Evolutionary conservation across 2,329 filamentous ascomycete genomes (phyloP).

Genomic region (Fusarium guadeloupense): DNA sequence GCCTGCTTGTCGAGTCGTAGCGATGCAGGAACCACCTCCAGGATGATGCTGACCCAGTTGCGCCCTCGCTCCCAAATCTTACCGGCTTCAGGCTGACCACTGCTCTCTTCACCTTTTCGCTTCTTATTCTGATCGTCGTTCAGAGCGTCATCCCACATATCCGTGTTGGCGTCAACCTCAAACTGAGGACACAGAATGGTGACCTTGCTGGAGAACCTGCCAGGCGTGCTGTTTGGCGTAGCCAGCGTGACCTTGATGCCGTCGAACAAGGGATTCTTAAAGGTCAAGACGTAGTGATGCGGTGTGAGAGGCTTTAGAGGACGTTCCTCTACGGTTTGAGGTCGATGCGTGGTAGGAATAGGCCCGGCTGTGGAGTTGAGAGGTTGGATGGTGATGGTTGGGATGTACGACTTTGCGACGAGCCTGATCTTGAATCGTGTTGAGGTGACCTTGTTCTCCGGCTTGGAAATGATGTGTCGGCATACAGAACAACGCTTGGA

Average conservation of each 20-base stretch:
- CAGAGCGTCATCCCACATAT: slow-evolving; percentile 86
- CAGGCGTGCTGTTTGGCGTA: slow-evolving; percentile 81
- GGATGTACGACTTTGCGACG: slow-evolving; percentile 88
- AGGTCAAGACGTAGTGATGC: slow-evolving; percentile 85
- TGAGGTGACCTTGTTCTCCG: slow-evolving; percentile 87
- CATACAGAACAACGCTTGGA: slow-evolving; percentile 93
- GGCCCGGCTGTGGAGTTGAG: slow-evolving; percentile 55
- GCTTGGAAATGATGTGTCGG: slow-evolving; percentile 94
- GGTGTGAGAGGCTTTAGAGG: slow-evolving; percentile 66
- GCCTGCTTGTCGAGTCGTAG: slow-evolving; percentile 54
- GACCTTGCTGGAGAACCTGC: slow-evolving; percentile 79
- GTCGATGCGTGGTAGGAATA: slow-evolving; percentile 49
- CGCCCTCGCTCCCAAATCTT: slow-evolving; percentile 96
- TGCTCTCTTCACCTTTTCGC: slow-evolving; percentile 53
- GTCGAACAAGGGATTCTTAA: slow-evolving; percentile 95
- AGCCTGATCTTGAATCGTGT: slow-evolving; percentile 93
- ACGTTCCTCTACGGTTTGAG: slow-evolving; percentile 44
- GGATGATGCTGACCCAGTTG: slow-evolving; percentile 93
- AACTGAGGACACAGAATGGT: slow-evolving; percentile 96
- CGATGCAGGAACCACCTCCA: slow-evolving; percentile 82
- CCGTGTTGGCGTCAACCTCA: slow-evolving; percentile 91
- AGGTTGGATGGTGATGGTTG: slow-evolving; percentile 77
- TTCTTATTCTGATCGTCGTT: slow-evolving; percentile 55
- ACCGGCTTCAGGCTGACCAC: slow-evolving; percentile 76
- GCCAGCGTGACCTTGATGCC: slow-evolving; percentile 86